Conservation (phyloP, 257 asterid genomes). For the Thymus quinquecostatus region DNA sequence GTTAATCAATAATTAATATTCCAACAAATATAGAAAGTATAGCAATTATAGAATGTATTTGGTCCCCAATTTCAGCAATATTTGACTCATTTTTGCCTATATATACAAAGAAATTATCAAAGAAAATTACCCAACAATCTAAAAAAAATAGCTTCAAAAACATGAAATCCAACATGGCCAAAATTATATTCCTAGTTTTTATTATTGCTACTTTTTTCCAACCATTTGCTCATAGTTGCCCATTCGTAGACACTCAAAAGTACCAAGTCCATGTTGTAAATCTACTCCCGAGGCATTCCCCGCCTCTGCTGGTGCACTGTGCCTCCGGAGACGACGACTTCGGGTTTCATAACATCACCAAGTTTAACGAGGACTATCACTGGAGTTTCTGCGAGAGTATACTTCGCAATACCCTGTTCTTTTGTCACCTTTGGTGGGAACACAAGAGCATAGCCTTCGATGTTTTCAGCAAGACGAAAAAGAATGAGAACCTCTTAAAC, state of each 20-base stretch:
- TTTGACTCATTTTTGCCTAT: not conserved
- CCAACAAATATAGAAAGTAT: too few species aligned
- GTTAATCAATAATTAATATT: too few species aligned
- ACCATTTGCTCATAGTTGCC: not conserved
- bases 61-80: too few species aligned
- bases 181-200: not conserved
- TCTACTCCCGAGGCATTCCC: not conserved
- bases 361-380: not conserved
- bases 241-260: not conserved
- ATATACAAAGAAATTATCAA: not conserved
- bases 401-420: not conserved
- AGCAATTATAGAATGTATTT: too few species aligned
- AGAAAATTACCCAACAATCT: too few species aligned
- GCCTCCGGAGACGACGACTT: not conserved
- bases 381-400: not conserved
- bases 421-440: conserved; percentile 4
- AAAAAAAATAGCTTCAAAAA: too few species aligned
- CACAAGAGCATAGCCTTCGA: not conserved
- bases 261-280: not conserved
- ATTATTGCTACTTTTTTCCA: not conserved
- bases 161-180: not conserved
- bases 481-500: not conserved
- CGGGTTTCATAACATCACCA: not conserved
- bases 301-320: not conserved
- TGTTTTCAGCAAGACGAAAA: not conserved